Percentiles rank a stretch among this genome's conserved stretches.
Conservation (phyloP, 2,329 filamentous ascomycete genomes). For the Talaromyces sp. region DNA sequence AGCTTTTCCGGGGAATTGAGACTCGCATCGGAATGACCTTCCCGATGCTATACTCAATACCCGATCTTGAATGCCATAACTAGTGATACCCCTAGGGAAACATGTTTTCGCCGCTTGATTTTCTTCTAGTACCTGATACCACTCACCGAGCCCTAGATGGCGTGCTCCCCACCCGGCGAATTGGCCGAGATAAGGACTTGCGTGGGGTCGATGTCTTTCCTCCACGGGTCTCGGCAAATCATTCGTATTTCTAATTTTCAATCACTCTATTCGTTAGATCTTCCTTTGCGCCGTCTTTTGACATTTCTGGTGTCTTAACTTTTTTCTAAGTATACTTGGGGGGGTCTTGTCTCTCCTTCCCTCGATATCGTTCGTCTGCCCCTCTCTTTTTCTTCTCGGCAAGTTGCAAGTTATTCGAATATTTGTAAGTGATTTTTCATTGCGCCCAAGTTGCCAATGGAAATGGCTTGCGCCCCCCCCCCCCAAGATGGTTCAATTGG, state of each 20-base stretch:
- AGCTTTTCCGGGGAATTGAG: too few species aligned
- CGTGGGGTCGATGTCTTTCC: slow-evolving; percentile 7
- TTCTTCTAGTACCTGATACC: too few species aligned
- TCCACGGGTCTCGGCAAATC: background rate
- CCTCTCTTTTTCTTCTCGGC: slow-evolving; percentile 14
- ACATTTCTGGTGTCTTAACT: background rate
- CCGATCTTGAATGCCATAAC: too few species aligned
- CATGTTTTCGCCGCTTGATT: too few species aligned
- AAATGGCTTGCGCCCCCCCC: too few species aligned
- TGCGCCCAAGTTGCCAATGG: too few species aligned
- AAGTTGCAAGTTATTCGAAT: slow-evolving; percentile 3
- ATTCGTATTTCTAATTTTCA: background rate
- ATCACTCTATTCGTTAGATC: slow-evolving; percentile 2
- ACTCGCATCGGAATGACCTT: too few species aligned
- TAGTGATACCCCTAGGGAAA: too few species aligned
- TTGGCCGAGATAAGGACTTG: slow-evolving; percentile 13
- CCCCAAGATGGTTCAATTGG: too few species aligned
- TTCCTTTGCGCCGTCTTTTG: background rate
- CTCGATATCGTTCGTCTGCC: background rate
- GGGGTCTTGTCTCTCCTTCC: background rate
- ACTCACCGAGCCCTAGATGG: too few species aligned
- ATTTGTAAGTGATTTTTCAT: too few species aligned
- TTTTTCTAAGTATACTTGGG: background rate
- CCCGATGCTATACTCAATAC: too few species aligned
- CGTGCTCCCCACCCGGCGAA: slow-evolving; percentile 13